phyloP scores from a whole-genome alignment of 176 grass and related monocot genomes.

The bread wheat (Triticum aestivum) region IWGSC_CS_RefSeq_v2.1 NC_057806.1:596966397-596966896 shows the following conservation, averaged over 20 bases:
- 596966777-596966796: slow-evolving; percentile 97
- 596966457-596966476: slow-evolving; percentile 99
- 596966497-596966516: slow-evolving; percentile 83
- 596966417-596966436: slow-evolving; percentile 93
- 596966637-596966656: slow-evolving; percentile 98
- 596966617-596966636: slow-evolving; percentile 79
- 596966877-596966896: slow-evolving; percentile 70
- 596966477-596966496: slow-evolving; percentile 89
- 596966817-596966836: slow-evolving; percentile 92
- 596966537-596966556: slow-evolving; percentile 89
- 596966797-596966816: slow-evolving; percentile 95
- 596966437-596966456: slow-evolving; percentile 91
- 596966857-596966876: slow-evolving; percentile 86
- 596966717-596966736: slow-evolving; percentile 86
- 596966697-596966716: slow-evolving; percentile 99
- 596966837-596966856: slow-evolving; percentile 96
- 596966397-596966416: slow-evolving; percentile 89
- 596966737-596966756: slow-evolving; percentile 99
- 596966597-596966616: slow-evolving; percentile 81
- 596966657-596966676: slow-evolving; percentile 93
- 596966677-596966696: slow-evolving; percentile 99
- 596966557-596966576: slow-evolving; percentile 82
- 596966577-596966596: slow-evolving; percentile 81
- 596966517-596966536: slow-evolving; percentile 83
- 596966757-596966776: slow-evolving; percentile 89